Evolutionary conservation across 495 filamentous ascomycete species (phyloP), one percentile per base, ranked within the genome.

Genomic region (Tuber melanosporum): DNA sequence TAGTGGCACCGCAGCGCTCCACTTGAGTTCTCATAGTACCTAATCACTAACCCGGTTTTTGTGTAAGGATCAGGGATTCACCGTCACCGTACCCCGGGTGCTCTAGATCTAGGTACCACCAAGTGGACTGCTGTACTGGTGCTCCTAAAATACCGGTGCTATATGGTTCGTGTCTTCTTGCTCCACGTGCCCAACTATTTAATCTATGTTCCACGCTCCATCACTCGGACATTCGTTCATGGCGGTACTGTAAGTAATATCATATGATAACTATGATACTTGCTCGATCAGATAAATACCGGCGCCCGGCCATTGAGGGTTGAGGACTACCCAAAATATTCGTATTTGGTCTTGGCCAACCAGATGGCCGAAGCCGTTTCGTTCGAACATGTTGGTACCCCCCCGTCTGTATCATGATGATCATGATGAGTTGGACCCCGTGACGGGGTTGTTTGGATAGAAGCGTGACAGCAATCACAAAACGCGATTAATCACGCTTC

Each of bases 351-450:
- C 57, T 32, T 26, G 57, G n/a, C 57, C 57, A 66, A 66, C 57
- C 57, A 66, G 57, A 66, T 66, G 57, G n/a, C 57, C n/a, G n/a
- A 66, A 66, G 57, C n/a, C 14, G 57, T 66, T 32, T 66, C n/a
- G 57, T 17, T 32, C 26, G 57, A 66, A 66, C 26, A 17, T 66
- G 57, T 66, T 32, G 57, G 57, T 66, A 66, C 26, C 57, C 57
- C 39, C 39, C 39, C 5, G n/a, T 66, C 57, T 17, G 10, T 66
- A 66, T 66, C n/a, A 66, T 66, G 22, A 62, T 62, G 57, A 66
- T 66, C n/a, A 66, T 66, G 22, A 62, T 62, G 57, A 66, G 57
- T 66, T 32, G 57, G 57, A 32, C 57, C 57, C 57, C 57, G 26
- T 66, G 57, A 66, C 57, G 5, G 12, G n/a, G 57, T n/a, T 66